Base-by-base conservation (phyloP, 2,329 filamentous ascomycete genomes). In the Fusarium sp. region DNA sequence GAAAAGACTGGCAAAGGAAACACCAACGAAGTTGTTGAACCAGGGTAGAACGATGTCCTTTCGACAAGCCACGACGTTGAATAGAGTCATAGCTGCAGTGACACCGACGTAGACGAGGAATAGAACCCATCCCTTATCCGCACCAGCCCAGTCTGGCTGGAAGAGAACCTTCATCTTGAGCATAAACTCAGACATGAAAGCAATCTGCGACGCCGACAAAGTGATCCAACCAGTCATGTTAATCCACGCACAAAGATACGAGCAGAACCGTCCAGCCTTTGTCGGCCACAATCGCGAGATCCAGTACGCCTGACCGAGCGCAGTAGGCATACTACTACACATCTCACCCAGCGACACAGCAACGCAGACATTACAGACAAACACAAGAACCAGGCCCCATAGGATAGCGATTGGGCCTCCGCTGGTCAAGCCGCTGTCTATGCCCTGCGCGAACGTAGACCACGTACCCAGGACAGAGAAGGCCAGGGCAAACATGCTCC, bases 141-240 rank as follows among this genome's bases (percentile, higher is more conserved):
- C 80, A 0, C 84, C 85, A 7, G 79, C 68, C 87, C 86, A 89
- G 18, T 84, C 80, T 0, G 82, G 82, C 28, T 85, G 80, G 72
- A 88, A 89, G 79, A 89, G 83, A 35, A 85, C 79, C 79, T 88
- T 88, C 83, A 90, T 87, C n/a, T 86, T 85, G 10, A 90, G 80
- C 62, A 89, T 81, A 56, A 90, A 88, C 72, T 88, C 83, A 6
- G 86, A 86, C 87, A 90, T 89, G 74, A 90, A 90, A 18, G 87
- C 88, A 30, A 86, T 83, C 67, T 88, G 86, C 3, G 86, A 89
- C 0, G 88, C 88, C 0, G 86, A 86, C 64, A 90, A 78, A 0
- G 87, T 86, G 83, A 87, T 88, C 88, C 88, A 90, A 18, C 88
- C 88, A 65, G 89, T 89, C 0, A 85, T 88, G 78, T 90, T 90